Evolutionary conservation across 78 protist genomes (phyloP), one percentile per base, ranked within the genome.

Genomic region (Guillardia theta): DNA sequence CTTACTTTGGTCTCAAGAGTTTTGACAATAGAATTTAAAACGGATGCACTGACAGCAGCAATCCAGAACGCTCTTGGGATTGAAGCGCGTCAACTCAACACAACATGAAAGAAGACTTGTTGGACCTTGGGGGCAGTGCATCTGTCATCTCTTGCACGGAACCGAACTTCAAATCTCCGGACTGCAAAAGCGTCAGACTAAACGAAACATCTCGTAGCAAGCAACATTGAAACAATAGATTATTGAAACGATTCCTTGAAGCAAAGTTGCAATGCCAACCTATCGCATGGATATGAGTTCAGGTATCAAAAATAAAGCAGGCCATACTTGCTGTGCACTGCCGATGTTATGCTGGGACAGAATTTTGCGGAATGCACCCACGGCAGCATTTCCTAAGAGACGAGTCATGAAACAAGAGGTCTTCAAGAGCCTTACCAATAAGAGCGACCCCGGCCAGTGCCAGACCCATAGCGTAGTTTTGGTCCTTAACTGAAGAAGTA

Each of bases 291-390:
- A n/a, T n/a, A n/a, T n/a, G n/a, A n/a, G n/a, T n/a, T n/a, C n/a
- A n/a, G n/a, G n/a, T 24, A 58, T 24, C 27, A 6, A 6, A 30
- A 50, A 10, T 27, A 30, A 30, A 6, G 70, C 39, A 58, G 70
- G 70, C 4, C 27, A 6, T 1, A 78, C 90, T 50, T 78, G 90
- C 90, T 37, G 48, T 0, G 90, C 90, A 30, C 53, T 43, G 1
- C 90, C 90, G 48, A 78, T 30, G 90, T 78, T 43, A 19, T 78
- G 90, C 90, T 78, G 90, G 53, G 90, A 78, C 21, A 78, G 90
- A 36, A 78, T 78, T 8, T 78, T 78, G 33, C 90, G 0, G 44
- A 78, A 30, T 27, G 90, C 90, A 1, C 90, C 90, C 30, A 78
- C 90, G 43, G 24, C 24, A 1, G 90, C 90, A 48, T 78, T 78